Base-by-base conservation (phyloP, 768 basidiomycete genomes). In the Kwoniella botswanensis region DNA sequence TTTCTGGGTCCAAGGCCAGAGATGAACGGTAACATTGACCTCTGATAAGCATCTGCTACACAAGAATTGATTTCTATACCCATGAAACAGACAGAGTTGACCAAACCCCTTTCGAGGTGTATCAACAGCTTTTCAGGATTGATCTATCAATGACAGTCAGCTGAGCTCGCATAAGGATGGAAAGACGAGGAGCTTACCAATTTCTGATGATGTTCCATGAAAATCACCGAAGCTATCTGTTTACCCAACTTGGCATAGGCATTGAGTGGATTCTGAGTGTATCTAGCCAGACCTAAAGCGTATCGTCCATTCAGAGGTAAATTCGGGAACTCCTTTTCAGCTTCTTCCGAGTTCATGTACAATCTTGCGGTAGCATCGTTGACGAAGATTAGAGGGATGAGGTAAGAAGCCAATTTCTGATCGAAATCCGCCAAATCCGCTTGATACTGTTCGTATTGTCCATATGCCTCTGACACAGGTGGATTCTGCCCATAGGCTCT, bases 41-140 rank as follows among this genome's bases (percentile, higher is more conserved):
- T 91, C 79, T 97, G 94, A 83, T 98, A 97, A 3, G 89, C 76
- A 82, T 98, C 93, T 1, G 89, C 89, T 18, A 94, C 90, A 43
- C 93, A 93, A 41, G 91, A 91, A 82, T 99, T 98, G 85, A 99
- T 92, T 82, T 98, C 95, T 56, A 98, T 94, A 41, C 97, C 97
- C 71, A 95, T 90, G 79, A 89, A 90, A 84, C 95, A 98, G 67
- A 92, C 91, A 29, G 93, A 86, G 82, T 98, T 95, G 67, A 97
- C 93, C 46, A 99, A 85, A 29, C 89, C 90, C 52, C 93, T 90
- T 82, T 99, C 97, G 52, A 97, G 88, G 0, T 90, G 89, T 5
- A 86, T 83, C 59, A 93, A 83, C 15, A 98, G 85, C 81, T 96
- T 97, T 76, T 97, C 95, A 72, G 85, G 86, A 0, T 95, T 90